Base-by-base conservation (phyloP, 2,329 filamentous ascomycete species). In the Fusarium subtropicale region DNA sequence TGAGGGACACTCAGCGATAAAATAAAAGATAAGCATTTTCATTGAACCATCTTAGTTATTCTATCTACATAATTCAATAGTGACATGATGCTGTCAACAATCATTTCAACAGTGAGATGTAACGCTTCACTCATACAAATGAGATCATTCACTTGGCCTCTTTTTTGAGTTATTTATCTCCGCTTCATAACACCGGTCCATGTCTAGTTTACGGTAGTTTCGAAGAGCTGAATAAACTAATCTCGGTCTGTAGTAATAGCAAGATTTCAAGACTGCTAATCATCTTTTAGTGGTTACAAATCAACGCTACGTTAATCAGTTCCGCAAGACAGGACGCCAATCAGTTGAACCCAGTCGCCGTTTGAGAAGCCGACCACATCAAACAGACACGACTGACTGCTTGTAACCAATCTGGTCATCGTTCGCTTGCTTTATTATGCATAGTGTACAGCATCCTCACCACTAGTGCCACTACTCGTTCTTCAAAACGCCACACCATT, bases 1-100 rank as follows among this genome's bases (percentile, higher is more conserved):
- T 4, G 0, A 12, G 7, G 8, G 8, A 3, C 7, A 0, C 11
- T n/a, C 16, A 2, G 1, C 2, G 12, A 58, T 4, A 1, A 5
- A n/a, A 6, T 7, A 9, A 36, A 20, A 18, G 15, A 26, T 3
- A 2, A 7, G 1, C 24, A 7, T 42, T 12, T 16, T 22, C 15
- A 12, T 12, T 15, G 9, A 18, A 12, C 16, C 7, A 10, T n/a
- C 7, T 4, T 18, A 28, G 12, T 0, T 18, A 8, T 44, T 24
- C 22, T 13, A 1, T 22, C 3, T 16, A 1, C 16, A 10, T 15
- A 4, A 30, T 22, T 10, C 11, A 18, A 46, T 10, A 2, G 22
- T 4, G 16, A 28, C 22, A 20, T 16, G 7, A 20, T 3, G 15
- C 7, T 7, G 13, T 12, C 11, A 31, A 20, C 15, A 2, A 11